Evolutionary conservation across 2,329 filamentous ascomycete species (phyloP), one percentile per base, ranked within the genome.

Genomic region (Nectriaceae sp.): DNA sequence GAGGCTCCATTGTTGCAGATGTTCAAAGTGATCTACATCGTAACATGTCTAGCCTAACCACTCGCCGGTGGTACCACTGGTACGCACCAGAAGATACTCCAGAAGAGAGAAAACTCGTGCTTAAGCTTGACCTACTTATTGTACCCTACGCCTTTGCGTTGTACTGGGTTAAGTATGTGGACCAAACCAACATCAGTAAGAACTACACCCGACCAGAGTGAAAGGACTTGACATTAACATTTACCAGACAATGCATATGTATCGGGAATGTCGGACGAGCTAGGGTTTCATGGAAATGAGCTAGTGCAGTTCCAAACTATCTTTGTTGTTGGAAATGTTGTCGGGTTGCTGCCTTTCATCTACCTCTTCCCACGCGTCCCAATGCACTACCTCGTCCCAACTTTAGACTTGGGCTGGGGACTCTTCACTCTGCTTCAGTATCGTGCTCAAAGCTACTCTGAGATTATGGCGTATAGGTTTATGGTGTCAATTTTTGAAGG

Each of bases 81-180:
- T 80, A 74, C 58, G 63, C 75, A 3, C 65, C 72, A 16, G 65
- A 74, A 5, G 79, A 83, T 50, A 77, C 71, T 0, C 46, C 54
- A 2, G 50, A 54, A 11, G 57, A 59, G 11, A 49, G 39, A 22
- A 60, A 69, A 49, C 67, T 83, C 3, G 77, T 84, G 29, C 44
- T 74, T n/a, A 83, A 83, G 57, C 71, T 84, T 10, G 80, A 84
- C 50, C 59, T 78, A 0, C 62, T 83, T 1, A 76, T 84, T 26
- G 74, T 84, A 0, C 78, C 79, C 0, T 83, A 82, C 21, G 54
- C 54, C 1, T 56, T 56, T 22, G 44, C 46, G 19, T 36, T 55
- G 1, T 56, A 56, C 29, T 56, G 54, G 54, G 54, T 56, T 11
- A 56, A 56, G 24, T 56, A 56, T 43, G 49, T 56, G 15, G 54